phyloP scores from a whole-genome alignment of 2,329 filamentous ascomycete species.

The Penicillium sp. region DNA sequence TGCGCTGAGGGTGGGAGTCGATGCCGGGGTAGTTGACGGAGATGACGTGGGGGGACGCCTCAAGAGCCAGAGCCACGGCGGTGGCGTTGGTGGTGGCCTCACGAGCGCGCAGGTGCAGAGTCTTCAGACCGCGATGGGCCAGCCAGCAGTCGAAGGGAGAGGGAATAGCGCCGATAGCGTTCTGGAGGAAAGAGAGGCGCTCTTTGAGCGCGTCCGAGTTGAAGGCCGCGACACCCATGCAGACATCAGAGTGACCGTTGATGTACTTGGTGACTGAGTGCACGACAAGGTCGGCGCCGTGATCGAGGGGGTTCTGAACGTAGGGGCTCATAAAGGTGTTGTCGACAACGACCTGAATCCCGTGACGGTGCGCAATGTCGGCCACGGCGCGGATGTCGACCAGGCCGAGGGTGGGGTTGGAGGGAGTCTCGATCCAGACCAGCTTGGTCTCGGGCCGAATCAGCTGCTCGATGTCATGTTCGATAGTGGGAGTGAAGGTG shows the following conservation, averaged over 20 bases:
- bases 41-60: conserved; percentile 73
- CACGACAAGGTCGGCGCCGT: conserved; percentile 92
- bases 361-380: conserved; percentile 74
- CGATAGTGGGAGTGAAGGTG: conserved; percentile 89
- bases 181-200: conserved; percentile 84
- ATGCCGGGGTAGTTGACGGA: conserved; percentile 94
- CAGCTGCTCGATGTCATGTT: conserved; percentile 75
- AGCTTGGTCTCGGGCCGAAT: conserved; percentile 86
- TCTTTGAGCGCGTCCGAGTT: conserved; percentile 75
- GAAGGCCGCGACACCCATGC: conserved; percentile 96
- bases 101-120: conserved; percentile 82
- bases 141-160: conserved; percentile 97
- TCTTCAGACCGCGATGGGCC: conserved; percentile 93
- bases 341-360: conserved; percentile 94
- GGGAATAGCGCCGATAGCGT: conserved; percentile 92
- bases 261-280: conserved; percentile 99
- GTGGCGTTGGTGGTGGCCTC: conserved; percentile 80
- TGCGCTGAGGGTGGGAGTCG: conserved; percentile 76
- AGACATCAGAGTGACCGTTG: conserved; percentile 91
- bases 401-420: conserved; percentile 86
- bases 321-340: conserved; percentile 98
- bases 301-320: conserved; percentile 90
- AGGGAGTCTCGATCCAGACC: conserved; percentile 94
- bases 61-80: conserved; percentile 67
- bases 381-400: conserved; percentile 89